Percentiles rank a stretch among this genome's conserved stretches.
Conservation (phyloP, 805 yeast species). For the Schizosaccharomyces octosporus region DNA sequence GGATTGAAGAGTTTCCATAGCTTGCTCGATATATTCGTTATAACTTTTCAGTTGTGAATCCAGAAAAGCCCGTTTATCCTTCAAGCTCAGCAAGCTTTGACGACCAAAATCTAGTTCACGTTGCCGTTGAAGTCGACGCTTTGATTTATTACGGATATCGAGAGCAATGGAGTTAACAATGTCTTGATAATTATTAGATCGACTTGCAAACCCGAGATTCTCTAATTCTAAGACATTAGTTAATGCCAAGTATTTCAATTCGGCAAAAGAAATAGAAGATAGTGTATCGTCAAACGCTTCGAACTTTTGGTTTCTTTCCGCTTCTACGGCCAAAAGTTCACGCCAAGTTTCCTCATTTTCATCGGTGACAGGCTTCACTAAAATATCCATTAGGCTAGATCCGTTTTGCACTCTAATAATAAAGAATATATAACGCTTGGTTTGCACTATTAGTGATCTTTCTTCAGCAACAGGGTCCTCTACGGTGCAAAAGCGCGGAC, state of each 20-base stretch:
- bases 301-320: slow-evolving; percentile 5
- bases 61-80: slow-evolving; percentile 22
- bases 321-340: slow-evolving; percentile 28
- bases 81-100: slow-evolving; percentile 21
- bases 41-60: slow-evolving; percentile 20
- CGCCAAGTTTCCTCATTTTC: slow-evolving; percentile 45
- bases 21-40: slow-evolving; percentile 24
- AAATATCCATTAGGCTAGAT: slow-evolving; percentile 37
- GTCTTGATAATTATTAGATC: slow-evolving; percentile 52
- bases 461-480: slow-evolving; percentile 29
- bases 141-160: slow-evolving; percentile 40
- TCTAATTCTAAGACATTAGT: slow-evolving; percentile 60
- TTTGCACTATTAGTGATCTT: slow-evolving; percentile 41
- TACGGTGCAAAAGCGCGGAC: slow-evolving; percentile 25
- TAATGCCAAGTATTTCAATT: slow-evolving; percentile 50
- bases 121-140: slow-evolving; percentile 23
- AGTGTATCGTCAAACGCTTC: slow-evolving; percentile 4
- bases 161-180: slow-evolving; percentile 60
- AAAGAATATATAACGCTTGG: slow-evolving; percentile 59
- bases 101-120: slow-evolving; percentile 23
- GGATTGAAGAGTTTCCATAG: slow-evolving; percentile 26
- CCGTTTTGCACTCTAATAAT: slow-evolving; percentile 61
- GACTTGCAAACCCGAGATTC: slow-evolving; percentile 32
- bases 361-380: slow-evolving; percentile 40
- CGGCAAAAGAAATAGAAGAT: slow-evolving; percentile 28